A percentile compares a stretch with the other conserved stretches of the same genome.
Conservation (phyloP, 768 basidiomycete genomes). For the Podaxis mareebaensis region DNA sequence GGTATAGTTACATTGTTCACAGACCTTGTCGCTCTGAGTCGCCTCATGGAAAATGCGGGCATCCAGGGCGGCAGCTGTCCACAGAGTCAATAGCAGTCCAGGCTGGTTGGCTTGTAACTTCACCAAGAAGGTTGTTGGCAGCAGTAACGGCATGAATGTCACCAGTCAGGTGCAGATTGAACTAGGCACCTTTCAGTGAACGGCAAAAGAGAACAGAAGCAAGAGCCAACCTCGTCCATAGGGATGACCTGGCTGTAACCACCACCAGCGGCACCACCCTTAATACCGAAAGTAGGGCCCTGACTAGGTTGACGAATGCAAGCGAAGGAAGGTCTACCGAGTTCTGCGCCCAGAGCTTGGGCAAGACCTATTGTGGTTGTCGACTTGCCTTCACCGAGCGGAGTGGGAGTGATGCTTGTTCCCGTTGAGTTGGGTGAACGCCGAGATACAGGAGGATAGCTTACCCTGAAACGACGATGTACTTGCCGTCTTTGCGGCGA, state of each 20-base stretch:
- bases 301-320: conserved; percentile 98
- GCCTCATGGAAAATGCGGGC: conserved; percentile 98
- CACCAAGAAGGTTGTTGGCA: conserved; percentile 94
- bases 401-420: conserved; percentile 89
- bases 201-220: neutral
- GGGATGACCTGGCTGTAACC: conserved; percentile 99
- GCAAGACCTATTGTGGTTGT: conserved; percentile 97
- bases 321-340: conserved; percentile 90
- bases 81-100: conserved; percentile 14
- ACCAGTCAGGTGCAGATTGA: conserved; percentile 94
- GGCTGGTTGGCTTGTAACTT: neutral
- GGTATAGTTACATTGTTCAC: neutral
- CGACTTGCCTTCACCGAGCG: conserved; percentile 96
- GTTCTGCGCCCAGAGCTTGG: conserved; percentile 93
- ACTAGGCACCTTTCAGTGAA: conserved; percentile 43
- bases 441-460: conserved; percentile 17
- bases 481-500: conserved; percentile 91
- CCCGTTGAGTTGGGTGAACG: conserved; percentile 1
- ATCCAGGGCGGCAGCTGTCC: conserved; percentile 87
- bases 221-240: conserved; percentile 82
- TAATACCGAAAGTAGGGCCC: conserved; percentile 98
- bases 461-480: conserved; percentile 92
- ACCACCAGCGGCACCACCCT: conserved; percentile 97
- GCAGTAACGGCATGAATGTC: conserved; percentile 98
- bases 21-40: conserved; percentile 89